Conservation (phyloP, 2,329 filamentous ascomycete genomes). For the Salinomyces thailandicus region DNA sequence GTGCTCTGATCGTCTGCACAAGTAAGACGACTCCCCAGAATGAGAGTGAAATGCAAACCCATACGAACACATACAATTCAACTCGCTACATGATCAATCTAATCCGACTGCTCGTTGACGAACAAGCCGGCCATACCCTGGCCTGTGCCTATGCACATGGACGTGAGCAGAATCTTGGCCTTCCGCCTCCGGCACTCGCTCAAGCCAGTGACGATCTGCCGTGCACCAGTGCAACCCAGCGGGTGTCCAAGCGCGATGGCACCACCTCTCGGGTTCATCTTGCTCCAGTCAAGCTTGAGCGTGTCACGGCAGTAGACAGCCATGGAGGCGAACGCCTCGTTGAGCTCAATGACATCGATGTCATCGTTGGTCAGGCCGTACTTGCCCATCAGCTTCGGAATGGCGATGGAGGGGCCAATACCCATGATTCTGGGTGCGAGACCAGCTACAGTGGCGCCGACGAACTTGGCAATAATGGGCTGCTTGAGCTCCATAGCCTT, state of each 20-base stretch:
- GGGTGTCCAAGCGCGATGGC: conserved; percentile 78
- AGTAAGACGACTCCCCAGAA: too few relatives aligned
- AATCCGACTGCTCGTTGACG: conserved; percentile 48
- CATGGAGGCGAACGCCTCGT: conserved; percentile 98
- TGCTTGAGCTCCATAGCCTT: conserved; percentile 78
- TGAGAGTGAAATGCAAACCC: too few relatives aligned
- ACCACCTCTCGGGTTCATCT: conserved; percentile 73
- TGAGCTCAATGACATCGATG: conserved; percentile 83
- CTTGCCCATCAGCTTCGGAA: conserved; percentile 73
- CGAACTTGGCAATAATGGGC: conserved; percentile 89
- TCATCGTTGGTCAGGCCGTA: conserved; percentile 70
- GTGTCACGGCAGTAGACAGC: conserved; percentile 58
- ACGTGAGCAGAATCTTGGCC: conserved; percentile 55
- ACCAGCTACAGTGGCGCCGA: conserved; percentile 81
- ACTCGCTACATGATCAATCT: too few relatives aligned
- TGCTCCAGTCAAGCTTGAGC: conserved; percentile 59
- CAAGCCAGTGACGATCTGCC: conserved; percentile 75
- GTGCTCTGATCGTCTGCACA: too few relatives aligned
- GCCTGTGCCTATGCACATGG: conserved; percentile 68
- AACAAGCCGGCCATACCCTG: conserved; percentile 58
- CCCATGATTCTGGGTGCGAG: conserved; percentile 94
- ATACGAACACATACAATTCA: too few relatives aligned
- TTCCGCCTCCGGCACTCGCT: conserved; percentile 24
- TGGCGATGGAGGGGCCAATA: conserved; percentile 64
- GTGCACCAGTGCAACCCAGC: conserved; percentile 63